Conservation (phyloP, 208 protist species). For the Leishmania gerbilli region DNA sequence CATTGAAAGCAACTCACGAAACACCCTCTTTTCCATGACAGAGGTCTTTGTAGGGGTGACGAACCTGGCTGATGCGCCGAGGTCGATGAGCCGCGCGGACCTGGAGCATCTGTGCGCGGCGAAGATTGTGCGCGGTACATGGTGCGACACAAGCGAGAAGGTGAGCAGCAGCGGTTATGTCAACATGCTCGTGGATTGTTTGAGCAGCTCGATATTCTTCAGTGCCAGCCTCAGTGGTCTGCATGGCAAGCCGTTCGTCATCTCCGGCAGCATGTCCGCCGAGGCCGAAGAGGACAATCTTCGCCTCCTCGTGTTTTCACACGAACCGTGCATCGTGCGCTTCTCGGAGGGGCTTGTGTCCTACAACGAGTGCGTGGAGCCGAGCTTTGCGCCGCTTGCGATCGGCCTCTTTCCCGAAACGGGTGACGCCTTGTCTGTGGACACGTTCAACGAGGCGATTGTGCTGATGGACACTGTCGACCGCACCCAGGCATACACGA, state of each 20-base stretch:
- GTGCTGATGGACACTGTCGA: constrained; percentile 69
- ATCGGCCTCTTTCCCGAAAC: constrained; percentile 65
- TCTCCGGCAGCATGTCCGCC: constrained; percentile 47
- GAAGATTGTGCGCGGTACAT: constrained; percentile 78
- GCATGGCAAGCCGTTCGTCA: constrained; percentile 60
- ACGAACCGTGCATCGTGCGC: constrained; percentile 54
- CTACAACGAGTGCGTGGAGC: constrained; percentile 46
- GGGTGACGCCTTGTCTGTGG: constrained; percentile 16
- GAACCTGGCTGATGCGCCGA: constrained; percentile 41
- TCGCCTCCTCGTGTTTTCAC: constrained; percentile 70
- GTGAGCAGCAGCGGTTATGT: constrained; percentile 45
- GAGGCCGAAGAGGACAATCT: constrained; percentile 59
- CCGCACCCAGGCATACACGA: constrained; percentile 41
- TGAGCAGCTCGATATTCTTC: constrained; percentile 55
- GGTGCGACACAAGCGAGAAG: constrained; percentile 73
- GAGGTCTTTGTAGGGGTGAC: constrained; percentile 83
- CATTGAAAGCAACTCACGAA: constrained; percentile 32
- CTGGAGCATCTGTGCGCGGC: constrained; percentile 63
- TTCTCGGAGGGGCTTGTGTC: constrained; percentile 58
- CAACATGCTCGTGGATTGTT: constrained; percentile 69
- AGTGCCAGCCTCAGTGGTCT: constrained; percentile 72
- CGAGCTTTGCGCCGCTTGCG: constrained; percentile 54
- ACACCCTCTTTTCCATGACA: constrained; percentile 38
- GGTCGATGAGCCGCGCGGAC: constrained; percentile 51
- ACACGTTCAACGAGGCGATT: constrained; percentile 42